phyloP scores from a whole-genome alignment of 2,329 filamentous ascomycete species.

The Sporothrix humicola region DNA sequence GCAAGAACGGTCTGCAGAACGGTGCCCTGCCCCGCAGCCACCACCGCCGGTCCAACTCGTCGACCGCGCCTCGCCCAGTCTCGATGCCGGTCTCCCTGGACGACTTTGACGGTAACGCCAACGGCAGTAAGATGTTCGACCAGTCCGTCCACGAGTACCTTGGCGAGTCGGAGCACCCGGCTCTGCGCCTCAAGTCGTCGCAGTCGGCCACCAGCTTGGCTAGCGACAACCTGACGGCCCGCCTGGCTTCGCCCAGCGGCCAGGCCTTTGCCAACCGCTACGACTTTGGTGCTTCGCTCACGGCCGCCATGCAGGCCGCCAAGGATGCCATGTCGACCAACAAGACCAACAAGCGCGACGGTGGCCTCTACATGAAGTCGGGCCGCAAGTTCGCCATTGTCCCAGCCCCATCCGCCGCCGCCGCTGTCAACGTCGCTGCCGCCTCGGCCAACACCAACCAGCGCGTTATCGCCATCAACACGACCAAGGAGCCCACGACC shows the following conservation, averaged over 20 bases:
- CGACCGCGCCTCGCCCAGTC: conserved; percentile 55
- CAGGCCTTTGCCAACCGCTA: conserved; percentile 91
- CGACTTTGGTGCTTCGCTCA: conserved; percentile 92
- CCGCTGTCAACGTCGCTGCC: conserved; percentile 25
- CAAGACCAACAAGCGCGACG: conserved; percentile 55
- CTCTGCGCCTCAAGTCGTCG: conserved; percentile 72
- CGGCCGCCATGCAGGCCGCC: conserved; percentile 77
- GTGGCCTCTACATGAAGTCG: conserved; percentile 63
- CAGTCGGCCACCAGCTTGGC: conserved; percentile 68
- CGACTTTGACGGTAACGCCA: conserved; percentile 70
- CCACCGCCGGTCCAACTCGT: conserved; percentile 56
- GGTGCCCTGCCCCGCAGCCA: conserved; percentile 68
- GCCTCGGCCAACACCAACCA: conserved; percentile 13
- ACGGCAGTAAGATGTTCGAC: conserved; percentile 52
- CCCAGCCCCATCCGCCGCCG: conserved; percentile 32
- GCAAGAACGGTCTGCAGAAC: conserved; percentile 56
- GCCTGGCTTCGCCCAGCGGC: conserved; percentile 62
- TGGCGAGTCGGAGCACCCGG: conserved; percentile 61
- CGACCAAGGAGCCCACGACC: conserved; percentile 35
- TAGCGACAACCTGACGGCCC: conserved; percentile 63
- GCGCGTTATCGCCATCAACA: conserved; percentile 35
- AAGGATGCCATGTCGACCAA: conserved; percentile 62
- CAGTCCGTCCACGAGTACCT: conserved; percentile 67
- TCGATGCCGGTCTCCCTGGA: conserved; percentile 67
- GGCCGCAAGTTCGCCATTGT: conserved; percentile 48